Percentiles rank a stretch among this genome's conserved stretches.
Conservation (phyloP, 805 yeast genomes). For the Spathaspora gorwiae region DNA sequence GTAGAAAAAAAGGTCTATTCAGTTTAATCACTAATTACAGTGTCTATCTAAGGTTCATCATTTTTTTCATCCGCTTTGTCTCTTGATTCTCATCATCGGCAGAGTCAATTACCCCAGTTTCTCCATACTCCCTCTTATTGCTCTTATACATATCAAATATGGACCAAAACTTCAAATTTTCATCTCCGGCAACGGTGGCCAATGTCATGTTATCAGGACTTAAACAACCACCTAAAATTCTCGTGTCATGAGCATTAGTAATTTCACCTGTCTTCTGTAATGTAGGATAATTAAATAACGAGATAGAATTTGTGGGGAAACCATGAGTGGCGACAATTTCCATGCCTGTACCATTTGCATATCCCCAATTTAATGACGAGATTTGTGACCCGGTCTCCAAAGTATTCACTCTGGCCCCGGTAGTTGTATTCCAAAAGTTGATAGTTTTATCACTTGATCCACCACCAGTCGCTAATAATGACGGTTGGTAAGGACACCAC, state of each 20-base stretch:
- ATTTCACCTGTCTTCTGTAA: conserved; percentile 86
- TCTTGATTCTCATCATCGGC: conserved; percentile 13
- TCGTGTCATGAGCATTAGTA: conserved; percentile 78
- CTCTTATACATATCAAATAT: conserved; percentile 58
- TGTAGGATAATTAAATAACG: conserved; percentile 81
- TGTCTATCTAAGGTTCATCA: conserved; percentile 4
- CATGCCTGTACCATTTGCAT: conserved; percentile 60
- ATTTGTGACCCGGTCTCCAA: conserved; percentile 93
- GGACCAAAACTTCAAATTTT: conserved; percentile 91
- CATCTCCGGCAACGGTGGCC: conserved; percentile 96
- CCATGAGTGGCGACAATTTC: conserved; percentile 96
- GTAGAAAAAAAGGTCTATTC: too few species aligned
- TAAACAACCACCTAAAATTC: conserved; percentile 76
- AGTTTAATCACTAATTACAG: too few species aligned
- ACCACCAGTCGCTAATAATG: conserved; percentile 92
- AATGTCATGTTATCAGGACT: conserved; percentile 88
- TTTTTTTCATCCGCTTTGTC: conserved; percentile 19
- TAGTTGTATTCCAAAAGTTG: conserved; percentile 92
- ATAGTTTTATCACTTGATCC: conserved; percentile 86
- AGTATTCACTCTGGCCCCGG: conserved; percentile 81
- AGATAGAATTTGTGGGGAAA: conserved; percentile 78
- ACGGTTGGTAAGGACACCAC: conserved; percentile 87
- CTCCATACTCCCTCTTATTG: conserved; percentile 14
- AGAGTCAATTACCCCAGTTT: conserved; percentile 8
- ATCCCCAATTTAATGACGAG: conserved; percentile 91